phyloP scores from a whole-genome alignment of 768 basidiomycete genomes.

The Tulasnella sp. region DNA sequence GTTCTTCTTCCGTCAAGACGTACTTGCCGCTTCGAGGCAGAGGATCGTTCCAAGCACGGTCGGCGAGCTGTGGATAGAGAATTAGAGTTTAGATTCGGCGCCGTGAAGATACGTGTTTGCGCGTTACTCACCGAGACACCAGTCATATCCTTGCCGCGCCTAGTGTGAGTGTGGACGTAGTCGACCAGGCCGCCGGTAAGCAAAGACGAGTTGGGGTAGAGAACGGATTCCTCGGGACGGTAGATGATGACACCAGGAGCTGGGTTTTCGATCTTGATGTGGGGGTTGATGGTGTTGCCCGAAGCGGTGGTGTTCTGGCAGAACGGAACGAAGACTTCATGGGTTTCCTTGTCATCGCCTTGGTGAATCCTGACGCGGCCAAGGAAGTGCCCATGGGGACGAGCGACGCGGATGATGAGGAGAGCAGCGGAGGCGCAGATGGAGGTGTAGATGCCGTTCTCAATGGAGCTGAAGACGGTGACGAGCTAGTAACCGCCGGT shows the following conservation, averaged over 20 bases:
- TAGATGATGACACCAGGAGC: slow-evolving; percentile 86
- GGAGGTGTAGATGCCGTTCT: slow-evolving; percentile 87
- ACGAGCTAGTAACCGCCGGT: slow-evolving; percentile 44
- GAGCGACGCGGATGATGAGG: slow-evolving; percentile 79
- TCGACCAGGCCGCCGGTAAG: slow-evolving; percentile 72
- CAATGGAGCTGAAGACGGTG: slow-evolving; percentile 90
- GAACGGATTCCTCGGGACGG: slow-evolving; percentile 84
- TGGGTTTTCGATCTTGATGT: slow-evolving; percentile 70
- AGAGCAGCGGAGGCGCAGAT: slow-evolving; percentile 74
- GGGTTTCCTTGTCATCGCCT: slow-evolving; percentile 40
- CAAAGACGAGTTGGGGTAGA: slow-evolving; percentile 74
- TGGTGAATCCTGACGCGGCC: slow-evolving; percentile 67
- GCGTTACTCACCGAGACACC: slow-evolving; percentile 65
- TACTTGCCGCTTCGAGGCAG: slow-evolving; percentile 22
- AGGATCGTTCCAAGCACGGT: slow-evolving; percentile 48
- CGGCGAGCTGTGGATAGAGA: slow-evolving; percentile 43
- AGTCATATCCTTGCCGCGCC: slow-evolving; percentile 69
- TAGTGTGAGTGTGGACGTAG: slow-evolving; percentile 72
- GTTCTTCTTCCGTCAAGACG: slow-evolving; percentile 43
- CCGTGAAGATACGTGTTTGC: slow-evolving; percentile 30
- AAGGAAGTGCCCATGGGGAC: slow-evolving; percentile 85
- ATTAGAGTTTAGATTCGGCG: neutral
- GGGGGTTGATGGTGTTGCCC: slow-evolving; percentile 55
- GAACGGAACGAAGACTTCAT: slow-evolving; percentile 85
- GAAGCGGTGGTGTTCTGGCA: slow-evolving; percentile 41